These are phyloP conservation scores for Skeletonema menzelii DNA, from an alignment of 108 stramenopile species.

Conservation along the genomic window DNA sequence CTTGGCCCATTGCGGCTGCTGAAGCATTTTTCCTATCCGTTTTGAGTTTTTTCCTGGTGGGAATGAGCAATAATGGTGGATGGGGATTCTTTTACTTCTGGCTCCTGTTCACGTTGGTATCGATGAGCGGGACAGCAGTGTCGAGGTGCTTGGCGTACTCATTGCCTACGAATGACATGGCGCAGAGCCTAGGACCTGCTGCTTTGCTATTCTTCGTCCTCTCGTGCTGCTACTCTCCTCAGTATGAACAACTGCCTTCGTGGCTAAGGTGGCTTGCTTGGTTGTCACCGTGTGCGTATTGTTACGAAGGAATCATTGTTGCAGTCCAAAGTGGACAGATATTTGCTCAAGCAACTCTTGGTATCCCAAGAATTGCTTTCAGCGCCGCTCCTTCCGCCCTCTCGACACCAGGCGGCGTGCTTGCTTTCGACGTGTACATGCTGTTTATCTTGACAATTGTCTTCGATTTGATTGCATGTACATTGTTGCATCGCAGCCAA, in stretches of 20 bases:
- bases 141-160: not conserved
- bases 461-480: not conserved
- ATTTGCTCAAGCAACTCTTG: not conserved
- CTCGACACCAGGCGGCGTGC: not conserved
- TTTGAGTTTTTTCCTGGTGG: not conserved
- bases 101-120: not conserved
- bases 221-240: not conserved
- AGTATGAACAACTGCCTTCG: not conserved
- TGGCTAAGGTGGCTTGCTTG: not conserved
- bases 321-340: not conserved
- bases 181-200: not conserved
- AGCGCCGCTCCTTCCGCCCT: not conserved
- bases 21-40: not conserved
- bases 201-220: not conserved
- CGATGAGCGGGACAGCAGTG: not conserved
- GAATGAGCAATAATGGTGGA: not conserved
- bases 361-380: not conserved
- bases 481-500: not conserved
- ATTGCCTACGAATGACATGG: constrained; percentile 1
- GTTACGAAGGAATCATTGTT: not conserved
- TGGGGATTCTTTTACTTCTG: not conserved
- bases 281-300: constrained; percentile 8
- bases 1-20: not conserved
- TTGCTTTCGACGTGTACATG: not conserved
- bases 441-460: not conserved